Base-by-base conservation (phyloP, 257 asterid species). In the Solanum arcanum region DNA sequence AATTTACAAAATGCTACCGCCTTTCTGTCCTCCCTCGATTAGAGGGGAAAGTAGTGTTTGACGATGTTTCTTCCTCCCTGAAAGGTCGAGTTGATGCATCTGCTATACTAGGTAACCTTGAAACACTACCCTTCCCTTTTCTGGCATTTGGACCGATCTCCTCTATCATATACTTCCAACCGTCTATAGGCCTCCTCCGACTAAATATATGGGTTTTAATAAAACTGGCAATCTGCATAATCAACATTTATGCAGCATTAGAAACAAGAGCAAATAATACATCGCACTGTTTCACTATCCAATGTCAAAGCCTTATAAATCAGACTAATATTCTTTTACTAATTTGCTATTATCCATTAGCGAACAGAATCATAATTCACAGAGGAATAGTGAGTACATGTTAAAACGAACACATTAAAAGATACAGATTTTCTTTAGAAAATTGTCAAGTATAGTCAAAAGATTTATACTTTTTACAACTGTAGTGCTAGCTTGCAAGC, bases 111-210 rank as follows among this genome's bases (percentile, higher is more conserved):
- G 99, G 90, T 76, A 94, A 76, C 90, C 99, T 95, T 7, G 97
- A 89, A 47, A 93, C 99, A 39, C 97, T 93, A 12, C 98, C 99
- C 87, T 93, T 94, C 75, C 98, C 95, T 92, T 86, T 94, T 93
- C 89, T 94, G 9, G 99, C 94, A 88, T 97, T 95, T 15, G 98
- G 98, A 42, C 99, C 99, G 12, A 94, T 94, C 81, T 90, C 96
- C 84, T 97, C 99, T 60, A 97, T 97, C 99, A 97, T 95, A 93
- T 94, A 94, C 90, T 93, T 97, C 99, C 99, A 97, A 47, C 99
- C 99, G 75, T 95, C 99, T 29, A 94, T 93, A 2, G 99, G 99
- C 91, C 94, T 88, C 85, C 91, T 89, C 18, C 91, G 88, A 83
- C 94, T 91, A 86, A 91, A 91, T 89, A 91, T 91, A 84, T 96